phyloP scores from a whole-genome alignment of 208 protist species.

The Crithidia mellificae region DNA sequence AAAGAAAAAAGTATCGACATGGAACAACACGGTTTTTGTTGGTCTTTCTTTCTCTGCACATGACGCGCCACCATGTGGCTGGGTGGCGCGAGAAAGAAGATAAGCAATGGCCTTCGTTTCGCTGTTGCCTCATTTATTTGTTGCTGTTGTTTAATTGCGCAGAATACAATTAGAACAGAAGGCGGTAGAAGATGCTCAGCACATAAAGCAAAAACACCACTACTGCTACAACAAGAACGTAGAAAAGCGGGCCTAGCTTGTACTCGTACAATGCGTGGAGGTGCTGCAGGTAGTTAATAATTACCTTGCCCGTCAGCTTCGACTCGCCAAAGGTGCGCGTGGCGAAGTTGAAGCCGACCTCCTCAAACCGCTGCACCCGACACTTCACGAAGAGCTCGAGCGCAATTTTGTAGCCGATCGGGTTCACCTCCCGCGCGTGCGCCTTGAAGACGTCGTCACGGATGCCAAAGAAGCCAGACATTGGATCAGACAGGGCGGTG shows the following conservation, averaged over 20 bases:
- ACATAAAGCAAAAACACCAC: conserved; percentile 28
- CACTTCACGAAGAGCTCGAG: conserved; percentile 92
- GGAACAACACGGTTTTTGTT: no score
- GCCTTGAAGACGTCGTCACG: conserved; percentile 60
- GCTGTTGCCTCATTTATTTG: no score
- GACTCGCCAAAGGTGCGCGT: conserved; percentile 78
- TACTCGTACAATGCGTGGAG: conserved; percentile 77
- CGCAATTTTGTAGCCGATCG: conserved; percentile 94
- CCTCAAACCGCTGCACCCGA: conserved; percentile 56
- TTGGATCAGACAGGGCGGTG: conserved; percentile 88
- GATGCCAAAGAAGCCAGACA: conserved; percentile 93
- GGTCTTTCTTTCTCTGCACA: background rate
- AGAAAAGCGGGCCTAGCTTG: conserved; percentile 45
- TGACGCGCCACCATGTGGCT: no score
- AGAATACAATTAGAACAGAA: background rate
- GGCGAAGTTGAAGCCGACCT: conserved; percentile 87
- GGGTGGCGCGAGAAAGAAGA: no score
- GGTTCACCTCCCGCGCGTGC: conserved; percentile 54
- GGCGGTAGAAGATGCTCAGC: background rate
- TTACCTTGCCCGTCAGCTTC: conserved; percentile 90
- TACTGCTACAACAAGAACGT: conserved; percentile 35
- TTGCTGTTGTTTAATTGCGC: no score
- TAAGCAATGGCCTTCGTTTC: no score
- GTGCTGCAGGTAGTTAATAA: conserved; percentile 84
- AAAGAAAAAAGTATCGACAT: no score